Evolutionary conservation across 2,329 filamentous ascomycete genomes (phyloP).

Genomic region (Gaeumannomyces tritici): DNA sequence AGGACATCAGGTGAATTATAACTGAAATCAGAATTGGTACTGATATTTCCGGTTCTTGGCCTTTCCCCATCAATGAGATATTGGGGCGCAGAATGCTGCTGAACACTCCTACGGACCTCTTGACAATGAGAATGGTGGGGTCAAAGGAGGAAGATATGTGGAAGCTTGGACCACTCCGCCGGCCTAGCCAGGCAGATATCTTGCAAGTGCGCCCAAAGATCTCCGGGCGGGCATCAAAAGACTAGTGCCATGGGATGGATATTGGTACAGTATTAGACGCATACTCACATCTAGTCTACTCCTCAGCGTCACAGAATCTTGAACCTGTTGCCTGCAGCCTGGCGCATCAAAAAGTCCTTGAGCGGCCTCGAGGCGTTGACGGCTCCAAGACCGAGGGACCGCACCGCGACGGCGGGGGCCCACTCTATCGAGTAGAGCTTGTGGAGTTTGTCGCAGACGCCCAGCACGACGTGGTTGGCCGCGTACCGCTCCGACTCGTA

Average conservation of each 20-base stretch:
- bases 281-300: neutral
- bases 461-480: constrained; percentile 70
- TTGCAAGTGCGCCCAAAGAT: too few species aligned
- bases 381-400: constrained; percentile 66
- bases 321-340: constrained; percentile 46
- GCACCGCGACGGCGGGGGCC: constrained; percentile 69
- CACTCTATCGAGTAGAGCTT: constrained; percentile 78
- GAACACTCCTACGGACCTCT: too few species aligned
- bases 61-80: neutral
- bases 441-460: constrained; percentile 80
- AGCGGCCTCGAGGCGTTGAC: constrained; percentile 67
- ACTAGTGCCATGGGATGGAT: neutral
- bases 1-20: neutral
- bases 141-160: too few species aligned
- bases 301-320: constrained; percentile 25
- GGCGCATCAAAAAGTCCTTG: constrained; percentile 81
- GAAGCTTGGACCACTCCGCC: too few species aligned
- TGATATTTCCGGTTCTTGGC: neutral
- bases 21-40: neutral
- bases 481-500: constrained; percentile 78
- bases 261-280: neutral
- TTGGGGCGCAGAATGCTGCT: too few species aligned
- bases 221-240: neutral
- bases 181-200: too few species aligned
- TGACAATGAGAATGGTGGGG: too few species aligned